Evolutionary conservation across 1,139 yeast genomes (phyloP), one percentile per base, ranked within the genome.

Genomic region (Diutina mesorugosa): DNA sequence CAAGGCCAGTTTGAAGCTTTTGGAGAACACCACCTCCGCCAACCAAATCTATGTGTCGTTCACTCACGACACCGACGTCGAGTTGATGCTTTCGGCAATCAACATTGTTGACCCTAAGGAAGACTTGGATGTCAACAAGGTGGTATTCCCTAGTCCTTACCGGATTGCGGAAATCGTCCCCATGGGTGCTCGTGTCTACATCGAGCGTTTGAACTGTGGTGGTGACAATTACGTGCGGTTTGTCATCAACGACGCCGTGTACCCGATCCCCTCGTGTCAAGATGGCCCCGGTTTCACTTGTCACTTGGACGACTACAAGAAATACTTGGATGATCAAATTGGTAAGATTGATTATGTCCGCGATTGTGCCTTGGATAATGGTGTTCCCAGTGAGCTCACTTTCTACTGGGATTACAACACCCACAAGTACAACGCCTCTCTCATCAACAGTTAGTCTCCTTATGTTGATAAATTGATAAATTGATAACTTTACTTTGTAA

Each of bases 201-300:
- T 79, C 47, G 87, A 82, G 63, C 72, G 78, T 60, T 69, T 77
- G 60, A 64, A 64, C 26, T 78, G 81, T 63, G 67, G 65, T 16
- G 70, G 66, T 55, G 61, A 66, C 8, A 63, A 74, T 18, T 83
- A 69, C 61, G 77, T 82, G 3, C 70, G 87, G 60, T 70, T 75
- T 52, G 63, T 81, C 26, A 69, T 81, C 52, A 83, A 82, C 63
- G 85, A 80, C 60, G 82, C 85, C 0, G 84, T 82, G 2, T 66
- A 77, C 35, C 86, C 87, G 0, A 66, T 81, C 51, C 74, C 76
- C 10, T 66, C 66, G 32, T 83, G 87, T 66, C 69, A 71, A 55
- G 61, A 64, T 52, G 86, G 86, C 3, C 84, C 85, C 0, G 84
- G 84, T 0, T 83, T 79, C 65, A 76, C 84, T 7, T 81, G 87